Base-by-base conservation (phyloP, 805 yeast genomes). In the Metschnikowia bowlesiae region DNA sequence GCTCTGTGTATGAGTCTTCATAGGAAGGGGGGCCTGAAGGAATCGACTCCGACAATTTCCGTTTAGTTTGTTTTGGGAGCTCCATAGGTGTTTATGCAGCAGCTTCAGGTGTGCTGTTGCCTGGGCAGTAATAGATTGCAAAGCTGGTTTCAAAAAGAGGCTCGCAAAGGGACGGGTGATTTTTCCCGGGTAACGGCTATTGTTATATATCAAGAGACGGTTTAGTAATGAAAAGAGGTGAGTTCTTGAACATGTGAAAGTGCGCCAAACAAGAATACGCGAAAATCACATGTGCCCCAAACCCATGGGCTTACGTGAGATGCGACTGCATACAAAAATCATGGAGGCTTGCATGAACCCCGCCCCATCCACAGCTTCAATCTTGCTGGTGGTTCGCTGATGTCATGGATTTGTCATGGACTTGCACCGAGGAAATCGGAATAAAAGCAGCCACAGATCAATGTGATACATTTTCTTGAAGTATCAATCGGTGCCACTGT, bases 1-100 rank as follows among this genome's bases (percentile, higher is more conserved):
- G 18, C 14, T 33, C 45, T 33, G 45, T n/a, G 29, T 9, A 42
- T 8, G 32, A 42, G 3, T 46, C 51, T 16, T 34, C 33, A 14
- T 38, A 32, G 10, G 16, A 36, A 8, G 54, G 51, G 1, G 49
- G 51, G 7, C 44, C 54, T 8, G 49, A 13, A 34, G 8, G 37
- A 22, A 44, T 16, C 7, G 48, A 26, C n/a, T 54, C 58, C 3
- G 56, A 53, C 13, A 53, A 40, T 35, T 41, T 53, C 42, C 58
- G 46, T 34, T 54, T 54, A 31, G 37, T 37, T 31, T 46, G 56
- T 31, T 45, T 54, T 8, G 54, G 34, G 26, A 32, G 44, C 45
- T 39, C 48, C 58, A 54, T 53, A 13, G 14, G 38, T 13, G 22
- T 29, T 18, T 13, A 22, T 29, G 33, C 11, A 22, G n/a, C 43